Percentiles rank a stretch among this genome's conserved stretches.
Evolutionary conservation across 2,329 filamentous ascomycete genomes (phyloP).

Genomic region (Hymenoscyphus occultus): DNA sequence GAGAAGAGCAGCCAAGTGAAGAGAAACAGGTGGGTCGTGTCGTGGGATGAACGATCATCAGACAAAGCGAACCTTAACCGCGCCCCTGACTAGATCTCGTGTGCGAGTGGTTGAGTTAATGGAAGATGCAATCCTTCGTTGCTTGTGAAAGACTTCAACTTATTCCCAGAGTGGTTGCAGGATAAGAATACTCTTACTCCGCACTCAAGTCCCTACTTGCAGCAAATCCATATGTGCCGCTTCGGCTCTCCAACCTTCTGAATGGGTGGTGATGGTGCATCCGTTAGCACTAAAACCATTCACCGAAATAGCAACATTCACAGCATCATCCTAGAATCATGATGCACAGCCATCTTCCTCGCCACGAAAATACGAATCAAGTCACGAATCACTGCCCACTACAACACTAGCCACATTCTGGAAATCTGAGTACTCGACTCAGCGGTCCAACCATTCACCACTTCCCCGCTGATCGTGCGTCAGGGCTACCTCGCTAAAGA

Average conservation of each 20-base stretch:
- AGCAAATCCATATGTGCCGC: not conserved
- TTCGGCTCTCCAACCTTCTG: not conserved
- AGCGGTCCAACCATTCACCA: not conserved
- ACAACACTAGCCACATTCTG: slow-evolving; percentile 5
- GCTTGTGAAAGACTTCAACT: not conserved
- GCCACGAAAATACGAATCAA: slow-evolving; percentile 11
- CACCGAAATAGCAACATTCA: not conserved
- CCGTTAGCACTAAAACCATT: too few relatives aligned
- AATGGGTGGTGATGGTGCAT: not conserved
- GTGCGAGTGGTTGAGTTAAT: not conserved
- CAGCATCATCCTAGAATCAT: slow-evolving; percentile 3
- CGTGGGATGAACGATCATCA: not conserved
- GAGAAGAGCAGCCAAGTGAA: not conserved
- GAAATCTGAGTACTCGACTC: not conserved
- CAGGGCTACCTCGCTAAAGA: not conserved
- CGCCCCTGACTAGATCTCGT: not conserved
- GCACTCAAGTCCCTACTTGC: not conserved
- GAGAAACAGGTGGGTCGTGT: not conserved
- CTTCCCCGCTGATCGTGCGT: not conserved
- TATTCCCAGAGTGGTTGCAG: not conserved
- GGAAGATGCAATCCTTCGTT: not conserved
- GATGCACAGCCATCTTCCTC: not conserved
- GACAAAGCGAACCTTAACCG: not conserved
- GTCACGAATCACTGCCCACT: not conserved
- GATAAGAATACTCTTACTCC: too few relatives aligned